Percentiles rank a stretch among this genome's conserved stretches.
Conservation (phyloP, 495 filamentous ascomycete species). For the Aspergillus saccharolyticus region DNA sequence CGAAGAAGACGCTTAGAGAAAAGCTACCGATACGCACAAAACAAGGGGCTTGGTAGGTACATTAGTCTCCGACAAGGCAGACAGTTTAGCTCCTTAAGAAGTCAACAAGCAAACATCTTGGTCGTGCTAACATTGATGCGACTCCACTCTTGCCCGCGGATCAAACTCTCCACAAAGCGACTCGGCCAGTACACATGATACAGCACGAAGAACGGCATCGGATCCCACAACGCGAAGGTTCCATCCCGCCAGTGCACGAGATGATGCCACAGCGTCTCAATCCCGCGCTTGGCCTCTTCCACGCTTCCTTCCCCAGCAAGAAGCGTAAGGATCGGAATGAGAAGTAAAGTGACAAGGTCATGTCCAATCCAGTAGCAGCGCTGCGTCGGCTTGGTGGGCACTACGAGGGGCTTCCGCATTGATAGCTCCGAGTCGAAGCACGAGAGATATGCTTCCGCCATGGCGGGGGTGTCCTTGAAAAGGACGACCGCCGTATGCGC, state of each 20-base stretch:
- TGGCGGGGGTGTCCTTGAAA: neutral
- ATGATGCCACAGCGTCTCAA: neutral
- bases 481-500: constrained; percentile 2
- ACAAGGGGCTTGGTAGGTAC: too few relatives aligned
- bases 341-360: neutral
- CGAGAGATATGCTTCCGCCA: constrained; percentile 1
- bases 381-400: neutral
- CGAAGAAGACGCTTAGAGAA: too few relatives aligned
- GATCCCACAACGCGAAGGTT: neutral
- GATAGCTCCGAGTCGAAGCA: neutral
- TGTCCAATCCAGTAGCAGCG: neutral
- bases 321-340: neutral
- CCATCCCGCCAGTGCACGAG: neutral
- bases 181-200: constrained; percentile 5
- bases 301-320: neutral
- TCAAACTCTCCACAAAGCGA: neutral
- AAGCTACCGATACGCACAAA: too few relatives aligned
- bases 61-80: too few relatives aligned
- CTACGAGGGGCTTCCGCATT: neutral
- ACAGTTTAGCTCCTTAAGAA: neutral
- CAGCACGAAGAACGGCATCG: constrained; percentile 4
- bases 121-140: constrained; percentile 3
- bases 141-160: neutral
- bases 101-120: constrained; percentile 4
- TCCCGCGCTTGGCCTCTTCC: neutral